Percentiles rank a stretch among this genome's conserved stretches.
phyloP scores from a whole-genome alignment of 176 grass and related monocot genomes.

The Chloris gayana region DNA sequence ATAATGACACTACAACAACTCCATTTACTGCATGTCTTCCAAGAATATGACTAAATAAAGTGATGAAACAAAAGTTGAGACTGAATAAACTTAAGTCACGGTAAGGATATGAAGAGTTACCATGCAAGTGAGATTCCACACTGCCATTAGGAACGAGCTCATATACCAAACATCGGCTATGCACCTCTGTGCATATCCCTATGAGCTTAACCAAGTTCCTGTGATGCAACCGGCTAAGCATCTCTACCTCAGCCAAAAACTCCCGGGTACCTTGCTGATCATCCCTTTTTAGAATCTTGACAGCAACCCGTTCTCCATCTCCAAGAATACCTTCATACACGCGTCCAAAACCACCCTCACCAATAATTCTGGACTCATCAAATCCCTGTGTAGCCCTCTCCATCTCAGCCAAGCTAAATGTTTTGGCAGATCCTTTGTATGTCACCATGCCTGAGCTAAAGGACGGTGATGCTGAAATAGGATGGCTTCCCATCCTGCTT shows the following conservation, averaged over 20 bases:
- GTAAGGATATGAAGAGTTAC: constrained; percentile 46
- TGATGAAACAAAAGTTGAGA: neutral
- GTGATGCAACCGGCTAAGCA: constrained; percentile 98
- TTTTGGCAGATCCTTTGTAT: constrained; percentile 82
- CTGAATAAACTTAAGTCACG: constrained; percentile 21
- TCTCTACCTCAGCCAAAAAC: constrained; percentile 99
- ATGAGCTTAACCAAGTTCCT: constrained; percentile 93
- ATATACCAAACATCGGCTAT: constrained; percentile 81
- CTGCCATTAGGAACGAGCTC: constrained; percentile 93
- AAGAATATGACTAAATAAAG: constrained; percentile 18
- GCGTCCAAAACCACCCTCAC: constrained; percentile 97
- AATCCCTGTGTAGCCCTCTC: constrained; percentile 82
- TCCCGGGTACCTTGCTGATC: constrained; percentile 87
- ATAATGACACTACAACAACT: constrained; percentile 11
- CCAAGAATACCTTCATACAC: constrained; percentile 91
- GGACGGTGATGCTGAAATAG: constrained; percentile 68
- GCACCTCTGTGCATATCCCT: constrained; percentile 92
- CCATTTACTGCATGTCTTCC: constrained; percentile 10
- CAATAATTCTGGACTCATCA: constrained; percentile 80
- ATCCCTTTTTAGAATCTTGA: constrained; percentile 93
- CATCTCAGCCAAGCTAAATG: constrained; percentile 85
- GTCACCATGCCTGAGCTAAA: constrained; percentile 84
- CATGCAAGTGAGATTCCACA: constrained; percentile 92
- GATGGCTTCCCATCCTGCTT: constrained; percentile 53
- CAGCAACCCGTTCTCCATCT: constrained; percentile 62